Evolutionary conservation across 139 green algal species (phyloP), one percentile per base, ranked within the genome.

Genomic region (Spirogloea muscicola): DNA sequence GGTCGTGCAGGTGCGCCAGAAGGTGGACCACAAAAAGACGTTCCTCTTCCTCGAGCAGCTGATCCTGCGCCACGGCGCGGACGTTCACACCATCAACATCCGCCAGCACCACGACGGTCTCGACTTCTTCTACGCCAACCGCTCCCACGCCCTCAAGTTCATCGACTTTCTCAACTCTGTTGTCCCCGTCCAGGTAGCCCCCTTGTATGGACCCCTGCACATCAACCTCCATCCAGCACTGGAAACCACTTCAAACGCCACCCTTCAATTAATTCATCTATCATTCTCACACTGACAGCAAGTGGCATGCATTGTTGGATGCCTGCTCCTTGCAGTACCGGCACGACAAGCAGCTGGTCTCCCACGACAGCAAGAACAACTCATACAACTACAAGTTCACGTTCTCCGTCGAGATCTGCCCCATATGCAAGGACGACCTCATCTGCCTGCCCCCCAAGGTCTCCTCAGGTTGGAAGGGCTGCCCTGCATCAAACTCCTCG

Each of bases 331-430:
- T n/a, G n/a, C n/a, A 73, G 49, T 44, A 42, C 82, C 84, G 92
- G 33, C 49, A 83, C 55, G 94, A 97, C 88, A 98, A 97, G 88
- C 92, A 97, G 87, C 89, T 99, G 39, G 92, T 99, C 5, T 94
- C 86, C 7, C 94, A 98, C 79, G 90, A 98, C 85, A 88, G 83
- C 13, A 89, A 98, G 82, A 90, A 85, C 41, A 88, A 86, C 73
- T 91, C 82, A 5, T 99, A 97, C 88, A 97, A 97, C 87, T 98
- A 97, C 90, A n/a, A n/a, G n/a, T 98, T 92, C 90, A 98, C 94
- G 2, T 98, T 98, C 82, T 89, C 77, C 3, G 87, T 95, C 2
- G 94, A 99, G 85, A 95, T 99, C 33, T 90, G 88, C 34, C 93
- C 92, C 21, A 51, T 83, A 5, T 84, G 66, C 86, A 96, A 85